Evolutionary conservation across 2,329 filamentous ascomycete genomes (phyloP).

Genomic region (Cercospora zeae-maydis): DNA sequence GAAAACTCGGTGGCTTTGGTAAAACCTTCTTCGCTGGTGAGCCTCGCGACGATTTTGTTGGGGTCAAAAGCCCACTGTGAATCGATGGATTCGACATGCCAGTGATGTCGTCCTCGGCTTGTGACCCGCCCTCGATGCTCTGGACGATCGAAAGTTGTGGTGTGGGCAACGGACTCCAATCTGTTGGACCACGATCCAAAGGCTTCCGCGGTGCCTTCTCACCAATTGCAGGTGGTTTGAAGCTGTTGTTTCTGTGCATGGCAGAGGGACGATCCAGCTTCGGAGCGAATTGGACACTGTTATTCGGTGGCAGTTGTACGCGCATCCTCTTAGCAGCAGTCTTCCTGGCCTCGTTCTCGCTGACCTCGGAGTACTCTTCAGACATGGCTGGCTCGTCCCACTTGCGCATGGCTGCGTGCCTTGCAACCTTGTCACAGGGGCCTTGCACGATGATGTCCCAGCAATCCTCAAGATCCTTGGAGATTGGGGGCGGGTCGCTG

Average conservation of each 20-base stretch:
- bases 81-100: slow-evolving; percentile 11
- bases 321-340: slow-evolving; percentile 34
- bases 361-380: slow-evolving; percentile 45
- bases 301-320: slow-evolving; percentile 20
- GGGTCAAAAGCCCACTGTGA: slow-evolving; percentile 32
- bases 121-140: slow-evolving; percentile 28
- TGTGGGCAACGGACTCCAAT: slow-evolving; percentile 24
- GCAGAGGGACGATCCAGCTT: slow-evolving; percentile 21
- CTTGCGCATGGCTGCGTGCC: slow-evolving; percentile 59
- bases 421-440: slow-evolving; percentile 82
- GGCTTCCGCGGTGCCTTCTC: slow-evolving; percentile 23
- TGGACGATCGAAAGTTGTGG: slow-evolving; percentile 21
- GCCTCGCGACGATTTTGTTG: slow-evolving; percentile 32
- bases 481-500: slow-evolving; percentile 75
- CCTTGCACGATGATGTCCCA: slow-evolving; percentile 90
- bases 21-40: slow-evolving; percentile 25
- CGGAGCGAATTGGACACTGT: slow-evolving; percentile 16
- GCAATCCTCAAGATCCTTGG: slow-evolving; percentile 81
- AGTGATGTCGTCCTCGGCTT: slow-evolving; percentile 26
- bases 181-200: slow-evolving; percentile 16
- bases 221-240: slow-evolving; percentile 27
- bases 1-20: slow-evolving; percentile 11
- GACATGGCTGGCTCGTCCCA: slow-evolving; percentile 51
- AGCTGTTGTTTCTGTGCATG: slow-evolving; percentile 34
- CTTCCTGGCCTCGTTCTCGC: slow-evolving; percentile 45